Evolutionary conservation across 1,284 basidiomycete genomes (phyloP).

Genomic region (Sporisorium graminicola): DNA sequence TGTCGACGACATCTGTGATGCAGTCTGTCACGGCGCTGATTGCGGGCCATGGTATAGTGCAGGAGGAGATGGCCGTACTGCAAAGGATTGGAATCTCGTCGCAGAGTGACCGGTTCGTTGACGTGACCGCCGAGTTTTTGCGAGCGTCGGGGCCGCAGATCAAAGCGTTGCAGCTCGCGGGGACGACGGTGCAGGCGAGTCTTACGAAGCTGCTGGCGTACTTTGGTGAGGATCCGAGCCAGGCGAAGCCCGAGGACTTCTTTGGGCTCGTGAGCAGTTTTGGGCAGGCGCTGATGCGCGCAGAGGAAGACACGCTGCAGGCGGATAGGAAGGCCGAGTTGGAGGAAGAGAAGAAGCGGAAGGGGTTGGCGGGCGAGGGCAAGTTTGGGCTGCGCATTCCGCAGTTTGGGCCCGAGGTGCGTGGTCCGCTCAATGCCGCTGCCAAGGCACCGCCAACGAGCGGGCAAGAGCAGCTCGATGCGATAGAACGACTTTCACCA

Average conservation of each 20-base stretch:
- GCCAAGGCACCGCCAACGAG: neutral
- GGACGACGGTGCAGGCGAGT: conserved; percentile 30
- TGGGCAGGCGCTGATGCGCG: conserved; percentile 62
- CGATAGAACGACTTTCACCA: neutral
- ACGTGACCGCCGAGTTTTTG: conserved; percentile 40
- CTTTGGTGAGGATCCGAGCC: conserved; percentile 55
- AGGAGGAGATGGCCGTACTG: conserved; percentile 45
- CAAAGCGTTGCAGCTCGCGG: conserved; percentile 48
- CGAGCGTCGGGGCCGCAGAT: conserved; percentile 35
- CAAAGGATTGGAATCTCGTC: conserved; percentile 44
- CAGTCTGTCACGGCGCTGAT: conserved; percentile 43
- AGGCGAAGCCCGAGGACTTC: conserved; percentile 62
- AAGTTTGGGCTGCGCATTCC: conserved; percentile 29
- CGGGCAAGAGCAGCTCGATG: conserved; percentile 6
- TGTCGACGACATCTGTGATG: conserved; percentile 52
- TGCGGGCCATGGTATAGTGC: conserved; percentile 38
- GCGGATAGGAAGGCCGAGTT: conserved; percentile 54
- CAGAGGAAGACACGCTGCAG: conserved; percentile 62
- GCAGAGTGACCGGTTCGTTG: conserved; percentile 49
- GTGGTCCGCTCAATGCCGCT: conserved; percentile 35
- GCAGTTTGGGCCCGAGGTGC: conserved; percentile 50
- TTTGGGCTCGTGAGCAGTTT: conserved; percentile 57
- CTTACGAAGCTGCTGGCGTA: conserved; percentile 44
- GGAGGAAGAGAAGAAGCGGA: conserved; percentile 53
- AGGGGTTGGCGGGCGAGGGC: conserved; percentile 18